Percentiles rank a stretch among this genome's conserved stretches.
These are phyloP conservation scores for Mediolabrus comicus DNA, from an alignment of 108 stramenopile species.

Conservation along the genomic window DNA sequence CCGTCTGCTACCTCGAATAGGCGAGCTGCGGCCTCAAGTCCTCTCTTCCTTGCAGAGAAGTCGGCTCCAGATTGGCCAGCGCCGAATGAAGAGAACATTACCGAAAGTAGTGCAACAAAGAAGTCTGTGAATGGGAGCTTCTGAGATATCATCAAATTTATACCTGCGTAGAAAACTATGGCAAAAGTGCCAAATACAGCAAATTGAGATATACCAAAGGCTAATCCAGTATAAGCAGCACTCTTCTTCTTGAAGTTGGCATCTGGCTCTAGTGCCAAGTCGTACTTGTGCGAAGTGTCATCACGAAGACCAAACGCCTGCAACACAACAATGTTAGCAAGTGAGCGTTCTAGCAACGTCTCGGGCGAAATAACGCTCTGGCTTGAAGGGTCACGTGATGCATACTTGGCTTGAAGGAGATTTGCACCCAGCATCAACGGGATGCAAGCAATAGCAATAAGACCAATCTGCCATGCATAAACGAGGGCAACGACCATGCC, in stretches of 20 bases:
- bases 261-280: conserved; percentile 15
- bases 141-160: conserved; percentile 27
- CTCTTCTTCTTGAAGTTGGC: conserved; percentile 29
- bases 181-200: conserved; percentile 43
- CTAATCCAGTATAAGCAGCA: conserved; percentile 32
- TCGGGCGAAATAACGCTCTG: conserved; percentile 2
- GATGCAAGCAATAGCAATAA: conserved; percentile 39
- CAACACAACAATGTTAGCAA: conserved; percentile 33
- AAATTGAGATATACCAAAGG: conserved; percentile 39
- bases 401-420: conserved; percentile 20
- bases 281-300: conserved; percentile 36
- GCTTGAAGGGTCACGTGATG: neutral
- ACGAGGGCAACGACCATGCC: conserved; percentile 27
- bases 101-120: conserved; percentile 37
- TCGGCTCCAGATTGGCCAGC: conserved; percentile 44
- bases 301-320: conserved; percentile 50
- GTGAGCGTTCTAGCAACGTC: conserved; percentile 24
- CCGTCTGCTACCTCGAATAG: conserved; percentile 49
- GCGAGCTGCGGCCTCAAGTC: conserved; percentile 31
- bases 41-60: conserved; percentile 32
- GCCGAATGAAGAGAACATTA: conserved; percentile 47
- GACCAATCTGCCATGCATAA: conserved; percentile 33
- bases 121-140: conserved; percentile 34
- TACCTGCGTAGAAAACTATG: conserved; percentile 39
- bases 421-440: conserved; percentile 27